phyloP scores from a whole-genome alignment of 176 grass and related monocot genomes.

The Aegilops sharonensis region DNA sequence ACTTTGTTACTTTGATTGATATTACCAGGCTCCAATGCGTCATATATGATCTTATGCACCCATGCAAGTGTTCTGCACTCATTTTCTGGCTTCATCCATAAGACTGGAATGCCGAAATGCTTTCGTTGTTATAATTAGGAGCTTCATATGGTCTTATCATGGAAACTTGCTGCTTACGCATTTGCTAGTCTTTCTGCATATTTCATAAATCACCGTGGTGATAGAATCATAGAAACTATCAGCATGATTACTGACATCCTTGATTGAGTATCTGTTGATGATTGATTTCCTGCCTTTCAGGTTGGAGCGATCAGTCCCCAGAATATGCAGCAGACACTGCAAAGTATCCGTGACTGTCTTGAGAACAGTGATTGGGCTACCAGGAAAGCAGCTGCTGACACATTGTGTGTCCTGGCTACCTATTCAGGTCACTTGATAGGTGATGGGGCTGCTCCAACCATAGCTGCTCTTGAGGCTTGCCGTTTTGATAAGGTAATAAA shows the following conservation, averaged over 20 bases:
- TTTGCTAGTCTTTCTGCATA: constrained; percentile 7
- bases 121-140: constrained; percentile 17
- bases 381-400: constrained; percentile 92
- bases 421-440: constrained; percentile 75
- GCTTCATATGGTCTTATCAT: not conserved
- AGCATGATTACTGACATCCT: not conserved
- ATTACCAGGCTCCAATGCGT: not conserved
- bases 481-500: constrained; percentile 97
- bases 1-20: not conserved
- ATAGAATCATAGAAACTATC: constrained; percentile 17
- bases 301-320: constrained; percentile 91
- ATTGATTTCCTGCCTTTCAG: constrained; percentile 44
- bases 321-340: constrained; percentile 83
- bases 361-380: constrained; percentile 94
- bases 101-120: not conserved
- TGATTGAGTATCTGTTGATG: constrained; percentile 15
- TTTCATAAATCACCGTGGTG: constrained; percentile 4
- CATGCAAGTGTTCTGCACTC: not conserved
- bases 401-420: constrained; percentile 73
- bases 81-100: constrained; percentile 13
- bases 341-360: constrained; percentile 85
- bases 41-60: not conserved
- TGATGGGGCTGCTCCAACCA: constrained; percentile 63
- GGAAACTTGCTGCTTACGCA: not conserved
- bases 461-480: constrained; percentile 78